A percentile compares a stretch with the other conserved stretches of the same genome.
These are phyloP conservation scores for Mimosa pudica DNA, from an alignment of 306 rosid species.

Conservation along the genomic window DNA sequence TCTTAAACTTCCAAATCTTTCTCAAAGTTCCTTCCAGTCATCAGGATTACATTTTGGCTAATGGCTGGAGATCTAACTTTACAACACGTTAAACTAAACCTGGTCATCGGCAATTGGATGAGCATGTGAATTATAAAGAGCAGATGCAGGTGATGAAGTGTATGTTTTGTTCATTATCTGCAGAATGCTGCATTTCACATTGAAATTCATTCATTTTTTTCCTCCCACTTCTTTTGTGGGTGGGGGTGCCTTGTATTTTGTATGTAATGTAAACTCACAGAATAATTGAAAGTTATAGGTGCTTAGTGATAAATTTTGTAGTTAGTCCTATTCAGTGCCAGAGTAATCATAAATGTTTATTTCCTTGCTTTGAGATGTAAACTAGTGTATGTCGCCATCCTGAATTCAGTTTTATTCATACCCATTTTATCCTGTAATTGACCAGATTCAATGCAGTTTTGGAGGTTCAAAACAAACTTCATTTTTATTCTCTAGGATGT, in stretches of 20 bases:
- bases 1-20: conserved; percentile 54
- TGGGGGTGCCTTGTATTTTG: conserved; percentile 27
- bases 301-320: conserved; percentile 24
- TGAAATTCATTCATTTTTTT: conserved; percentile 58
- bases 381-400: background rate
- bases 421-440: background rate
- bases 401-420: background rate
- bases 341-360: conserved; percentile 4
- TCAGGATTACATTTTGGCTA: conserved; percentile 68
- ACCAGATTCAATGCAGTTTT: background rate
- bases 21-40: conserved; percentile 49
- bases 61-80: conserved; percentile 7
- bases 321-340: background rate
- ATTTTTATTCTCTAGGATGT: background rate
- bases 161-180: conserved; percentile 23
- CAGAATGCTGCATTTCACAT: conserved; percentile 33
- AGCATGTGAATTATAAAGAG: conserved; percentile 32
- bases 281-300: conserved; percentile 29
- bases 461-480: background rate
- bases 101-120: conserved; percentile 21
- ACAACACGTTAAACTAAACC: conserved; percentile 23
- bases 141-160: conserved; percentile 22
- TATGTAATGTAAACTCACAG: conserved; percentile 38
- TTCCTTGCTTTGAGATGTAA: conserved; percentile 12
- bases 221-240: conserved; percentile 33